Evolutionary conservation across 2,329 filamentous ascomycete species (phyloP).

Genomic region (Fusarium sp.): DNA sequence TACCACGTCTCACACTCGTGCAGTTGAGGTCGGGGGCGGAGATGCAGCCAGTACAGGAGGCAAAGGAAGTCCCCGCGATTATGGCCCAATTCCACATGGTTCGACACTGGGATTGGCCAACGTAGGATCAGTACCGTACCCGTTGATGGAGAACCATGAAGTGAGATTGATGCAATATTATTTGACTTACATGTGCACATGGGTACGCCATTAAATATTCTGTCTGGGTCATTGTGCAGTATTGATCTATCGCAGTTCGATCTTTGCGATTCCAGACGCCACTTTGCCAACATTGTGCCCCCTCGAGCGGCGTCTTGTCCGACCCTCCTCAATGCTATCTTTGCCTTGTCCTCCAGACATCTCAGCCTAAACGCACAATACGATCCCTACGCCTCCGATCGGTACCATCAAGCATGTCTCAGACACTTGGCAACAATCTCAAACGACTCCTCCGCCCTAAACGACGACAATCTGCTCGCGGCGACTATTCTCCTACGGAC

Average conservation of each 20-base stretch:
- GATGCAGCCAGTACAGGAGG: not conserved
- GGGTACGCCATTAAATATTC: slow-evolving; percentile 22
- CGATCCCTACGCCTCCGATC: slow-evolving; percentile 59
- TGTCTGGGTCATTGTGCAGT: not conserved
- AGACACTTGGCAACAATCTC: slow-evolving; percentile 59
- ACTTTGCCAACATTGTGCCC: slow-evolving; percentile 65
- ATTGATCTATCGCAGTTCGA: slow-evolving; percentile 49
- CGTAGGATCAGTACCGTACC: slow-evolving; percentile 23
- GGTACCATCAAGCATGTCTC: slow-evolving; percentile 64
- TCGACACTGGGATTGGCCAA: slow-evolving; percentile 15
- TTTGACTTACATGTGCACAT: slow-evolving; percentile 43
- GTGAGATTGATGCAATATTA: slow-evolving; percentile 43
- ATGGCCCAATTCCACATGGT: not conserved
- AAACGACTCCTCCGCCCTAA: slow-evolving; percentile 49
- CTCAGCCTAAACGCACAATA: slow-evolving; percentile 55
- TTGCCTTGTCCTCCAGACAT: slow-evolving; percentile 65
- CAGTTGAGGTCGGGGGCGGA: not conserved
- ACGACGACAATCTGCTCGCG: slow-evolving; percentile 63
- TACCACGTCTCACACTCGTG: not conserved
- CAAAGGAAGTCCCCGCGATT: not conserved
- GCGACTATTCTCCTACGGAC: slow-evolving; percentile 66
- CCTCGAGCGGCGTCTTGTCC: slow-evolving; percentile 60
- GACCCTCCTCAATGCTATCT: slow-evolving; percentile 64
- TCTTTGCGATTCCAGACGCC: slow-evolving; percentile 51
- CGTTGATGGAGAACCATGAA: slow-evolving; percentile 34